phyloP scores from a whole-genome alignment of 106 monocot genomes.

The Platanthera guangdongensis region DNA sequence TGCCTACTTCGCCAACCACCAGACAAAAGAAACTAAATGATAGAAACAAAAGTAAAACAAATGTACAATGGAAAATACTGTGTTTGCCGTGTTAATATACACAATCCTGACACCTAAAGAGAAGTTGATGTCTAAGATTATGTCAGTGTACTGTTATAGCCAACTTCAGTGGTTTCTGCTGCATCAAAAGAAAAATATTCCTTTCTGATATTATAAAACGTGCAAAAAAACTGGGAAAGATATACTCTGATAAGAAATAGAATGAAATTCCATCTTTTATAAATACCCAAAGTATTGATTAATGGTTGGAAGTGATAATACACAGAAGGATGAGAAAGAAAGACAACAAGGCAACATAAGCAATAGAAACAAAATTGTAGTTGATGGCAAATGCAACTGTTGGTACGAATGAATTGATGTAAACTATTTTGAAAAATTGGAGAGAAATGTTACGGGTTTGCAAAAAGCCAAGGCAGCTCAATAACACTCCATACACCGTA shows the following conservation, averaged over 20 bases:
- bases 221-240: neutral
- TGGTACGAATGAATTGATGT: neutral
- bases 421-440: neutral
- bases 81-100: neutral
- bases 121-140: neutral
- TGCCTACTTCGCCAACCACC: neutral
- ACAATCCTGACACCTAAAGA: neutral
- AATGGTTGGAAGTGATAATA: neutral
- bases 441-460: neutral
- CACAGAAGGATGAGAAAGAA: neutral
- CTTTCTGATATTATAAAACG: neutral
- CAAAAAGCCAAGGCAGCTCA: too few species aligned
- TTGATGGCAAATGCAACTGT: neutral
- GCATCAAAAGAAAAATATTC: neutral
- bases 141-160: neutral
- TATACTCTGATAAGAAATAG: neutral
- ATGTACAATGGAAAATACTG: neutral
- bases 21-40: neutral
- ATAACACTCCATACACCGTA: too few species aligned
- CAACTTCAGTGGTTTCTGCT: neutral
- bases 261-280: neutral
- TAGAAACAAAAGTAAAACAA: neutral
- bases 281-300: neutral
- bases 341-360: neutral
- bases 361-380: neutral